Conservation (phyloP, 768 basidiomycete species). For the Lenzites betulinus region DNA sequence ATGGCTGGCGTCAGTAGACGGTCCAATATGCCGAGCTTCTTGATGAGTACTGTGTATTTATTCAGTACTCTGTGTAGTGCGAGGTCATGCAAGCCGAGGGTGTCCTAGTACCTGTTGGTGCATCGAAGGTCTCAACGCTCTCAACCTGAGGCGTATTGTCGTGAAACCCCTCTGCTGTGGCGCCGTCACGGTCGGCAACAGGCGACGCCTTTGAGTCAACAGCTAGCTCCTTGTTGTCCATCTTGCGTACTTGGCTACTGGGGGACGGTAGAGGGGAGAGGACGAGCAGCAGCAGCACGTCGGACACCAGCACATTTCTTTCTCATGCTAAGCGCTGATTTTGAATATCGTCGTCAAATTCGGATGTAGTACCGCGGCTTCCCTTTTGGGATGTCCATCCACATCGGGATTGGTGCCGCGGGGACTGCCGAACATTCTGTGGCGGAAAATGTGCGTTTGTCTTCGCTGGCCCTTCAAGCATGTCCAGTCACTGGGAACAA, state of each 20-base stretch:
- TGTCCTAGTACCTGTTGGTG: neutral
- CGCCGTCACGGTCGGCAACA: neutral
- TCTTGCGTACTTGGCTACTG: neutral
- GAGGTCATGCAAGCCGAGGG: neutral
- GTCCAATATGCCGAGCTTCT: slow-evolving; percentile 51
- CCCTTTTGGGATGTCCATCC: neutral
- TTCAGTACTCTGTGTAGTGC: neutral
- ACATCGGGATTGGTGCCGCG: neutral
- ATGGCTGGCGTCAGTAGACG: slow-evolving; percentile 66
- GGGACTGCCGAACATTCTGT: too few relatives aligned
- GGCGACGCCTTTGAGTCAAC: too few relatives aligned
- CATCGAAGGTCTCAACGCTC: neutral
- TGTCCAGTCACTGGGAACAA: too few relatives aligned
- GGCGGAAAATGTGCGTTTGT: too few relatives aligned
- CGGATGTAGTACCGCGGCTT: slow-evolving; percentile 3
- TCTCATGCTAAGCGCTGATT: slow-evolving; percentile 16
- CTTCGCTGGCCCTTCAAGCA: too few relatives aligned
- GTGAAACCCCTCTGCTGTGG: neutral
- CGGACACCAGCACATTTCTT: neutral
- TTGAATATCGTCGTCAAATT: slow-evolving; percentile 20
- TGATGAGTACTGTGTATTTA: slow-evolving; percentile 15
- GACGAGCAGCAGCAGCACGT: neutral
- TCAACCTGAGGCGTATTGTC: neutral
- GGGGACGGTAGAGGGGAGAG: neutral
- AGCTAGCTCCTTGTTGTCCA: neutral